Evolutionary conservation across 768 basidiomycete species (phyloP).

Genomic region (Scleroderma bovista): DNA sequence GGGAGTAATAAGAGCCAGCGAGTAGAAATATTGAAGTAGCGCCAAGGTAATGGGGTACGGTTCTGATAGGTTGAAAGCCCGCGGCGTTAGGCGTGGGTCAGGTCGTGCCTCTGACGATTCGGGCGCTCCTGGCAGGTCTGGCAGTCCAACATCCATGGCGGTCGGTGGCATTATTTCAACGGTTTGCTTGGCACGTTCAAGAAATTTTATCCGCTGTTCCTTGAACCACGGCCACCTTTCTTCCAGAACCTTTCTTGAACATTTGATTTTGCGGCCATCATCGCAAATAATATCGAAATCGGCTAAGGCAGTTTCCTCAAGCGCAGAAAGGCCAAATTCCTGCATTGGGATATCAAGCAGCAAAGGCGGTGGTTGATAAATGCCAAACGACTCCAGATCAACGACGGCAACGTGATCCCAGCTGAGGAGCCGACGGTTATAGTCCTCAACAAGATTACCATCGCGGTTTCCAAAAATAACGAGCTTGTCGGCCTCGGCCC

Average conservation of each 20-base stretch:
- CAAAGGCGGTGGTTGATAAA: slow-evolving; percentile 80
- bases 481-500: slow-evolving; percentile 79
- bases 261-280: slow-evolving; percentile 77
- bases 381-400: slow-evolving; percentile 91
- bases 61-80: slow-evolving; percentile 77
- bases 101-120: slow-evolving; percentile 48
- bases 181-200: slow-evolving; percentile 50
- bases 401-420: slow-evolving; percentile 92
- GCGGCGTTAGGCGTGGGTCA: slow-evolving; percentile 78
- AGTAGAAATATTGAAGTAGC: slow-evolving; percentile 91
- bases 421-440: slow-evolving; percentile 83
- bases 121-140: slow-evolving; percentile 51
- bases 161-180: slow-evolving; percentile 57
- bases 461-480: slow-evolving; percentile 87
- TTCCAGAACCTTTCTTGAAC: slow-evolving; percentile 79
- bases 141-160: slow-evolving; percentile 56
- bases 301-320: slow-evolving; percentile 75
- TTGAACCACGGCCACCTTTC: slow-evolving; percentile 97
- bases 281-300: slow-evolving; percentile 94
- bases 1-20: slow-evolving; percentile 78
- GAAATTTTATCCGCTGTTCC: slow-evolving; percentile 55
- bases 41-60: slow-evolving; percentile 87
- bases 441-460: slow-evolving; percentile 87
- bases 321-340: slow-evolving; percentile 74
- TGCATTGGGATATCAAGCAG: slow-evolving; percentile 69